Percentiles rank a stretch among this genome's conserved stretches.
Evolutionary conservation across 2,329 filamentous ascomycete species (phyloP).

Genomic region (Pseudogymnoascus sp.): DNA sequence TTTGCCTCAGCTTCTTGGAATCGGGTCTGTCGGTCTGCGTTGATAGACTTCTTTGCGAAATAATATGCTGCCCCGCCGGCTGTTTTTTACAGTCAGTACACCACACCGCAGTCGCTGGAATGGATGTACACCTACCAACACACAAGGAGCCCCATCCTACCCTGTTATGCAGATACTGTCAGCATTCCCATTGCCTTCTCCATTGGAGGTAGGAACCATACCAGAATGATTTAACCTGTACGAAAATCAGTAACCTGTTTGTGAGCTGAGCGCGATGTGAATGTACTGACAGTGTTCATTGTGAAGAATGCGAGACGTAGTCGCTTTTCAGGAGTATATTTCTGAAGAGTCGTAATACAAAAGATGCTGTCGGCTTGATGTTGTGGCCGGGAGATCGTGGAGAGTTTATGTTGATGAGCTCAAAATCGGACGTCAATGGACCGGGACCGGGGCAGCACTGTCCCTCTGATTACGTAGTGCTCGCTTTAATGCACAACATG

Average conservation of each 20-base stretch:
- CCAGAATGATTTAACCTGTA: conserved; percentile 62
- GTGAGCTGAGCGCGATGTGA: neutral
- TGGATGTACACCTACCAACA: conserved; percentile 53
- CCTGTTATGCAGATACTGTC: conserved; percentile 44
- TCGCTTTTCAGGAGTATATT: neutral
- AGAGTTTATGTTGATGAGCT: neutral
- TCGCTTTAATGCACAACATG: neutral
- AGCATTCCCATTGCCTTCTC: conserved; percentile 17
- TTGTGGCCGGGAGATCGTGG: neutral
- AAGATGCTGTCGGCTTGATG: neutral
- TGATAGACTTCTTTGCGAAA: conserved; percentile 92
- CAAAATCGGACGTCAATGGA: conserved; percentile 5
- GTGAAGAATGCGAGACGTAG: conserved; percentile 21
- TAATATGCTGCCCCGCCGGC: conserved; percentile 89
- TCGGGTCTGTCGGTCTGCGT: conserved; percentile 73
- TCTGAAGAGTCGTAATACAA: neutral
- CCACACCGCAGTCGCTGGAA: neutral
- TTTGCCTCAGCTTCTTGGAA: conserved; percentile 61
- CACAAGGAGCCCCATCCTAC: conserved; percentile 88
- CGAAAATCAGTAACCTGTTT: conserved; percentile 17
- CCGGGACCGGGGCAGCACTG: neutral
- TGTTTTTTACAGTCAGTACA: conserved; percentile 32
- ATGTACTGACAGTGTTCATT: conserved; percentile 51
- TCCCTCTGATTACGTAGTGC: conserved; percentile 4
- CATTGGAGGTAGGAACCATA: conserved; percentile 33